These are phyloP conservation scores for Magnolia sinica DNA, from an alignment of 164 flowering plant species.

Conservation along the genomic window DNA sequence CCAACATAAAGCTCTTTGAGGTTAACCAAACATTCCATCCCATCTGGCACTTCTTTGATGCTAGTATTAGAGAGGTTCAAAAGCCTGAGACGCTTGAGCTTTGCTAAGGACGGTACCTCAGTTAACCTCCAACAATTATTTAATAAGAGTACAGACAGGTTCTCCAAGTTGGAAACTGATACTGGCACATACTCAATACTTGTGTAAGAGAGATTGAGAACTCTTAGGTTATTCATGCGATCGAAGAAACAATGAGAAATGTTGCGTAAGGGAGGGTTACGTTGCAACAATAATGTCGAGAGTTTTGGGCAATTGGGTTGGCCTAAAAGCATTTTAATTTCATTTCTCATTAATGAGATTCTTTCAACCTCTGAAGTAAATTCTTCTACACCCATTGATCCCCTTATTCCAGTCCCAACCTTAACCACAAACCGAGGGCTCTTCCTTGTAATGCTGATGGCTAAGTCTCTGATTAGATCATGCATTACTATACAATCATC, in stretches of 20 bases:
- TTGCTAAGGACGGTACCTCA: conserved; percentile 17
- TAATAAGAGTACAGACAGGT: conserved; percentile 13
- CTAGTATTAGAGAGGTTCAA: conserved; percentile 5
- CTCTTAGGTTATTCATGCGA: conserved; percentile 22
- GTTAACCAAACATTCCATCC: conserved; percentile 11
- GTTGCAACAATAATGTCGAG: conserved; percentile 14
- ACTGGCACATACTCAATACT: conserved; percentile 18
- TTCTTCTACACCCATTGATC: conserved; percentile 2
- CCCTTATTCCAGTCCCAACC: conserved; percentile 6
- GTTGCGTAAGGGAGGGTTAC: neutral
- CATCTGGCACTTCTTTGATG: conserved; percentile 11
- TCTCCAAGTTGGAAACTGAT: conserved; percentile 21
- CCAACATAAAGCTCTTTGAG: neutral
- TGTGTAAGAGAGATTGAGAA: conserved; percentile 24
- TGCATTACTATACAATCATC: conserved; percentile 36
- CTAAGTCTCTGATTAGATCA: conserved; percentile 36
- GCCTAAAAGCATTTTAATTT: neutral
- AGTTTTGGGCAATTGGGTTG: conserved; percentile 20
- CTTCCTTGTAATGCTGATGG: conserved; percentile 4
- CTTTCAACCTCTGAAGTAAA: conserved; percentile 12
- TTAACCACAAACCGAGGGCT: conserved; percentile 9
- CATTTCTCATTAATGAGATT: conserved; percentile 18
- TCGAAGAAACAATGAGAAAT: conserved; percentile 19
- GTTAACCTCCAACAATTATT: neutral
- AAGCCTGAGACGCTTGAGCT: conserved; percentile 13